Conservation (phyloP, 768 basidiomycete species). For the Auricularia auricula-judae region DNA sequence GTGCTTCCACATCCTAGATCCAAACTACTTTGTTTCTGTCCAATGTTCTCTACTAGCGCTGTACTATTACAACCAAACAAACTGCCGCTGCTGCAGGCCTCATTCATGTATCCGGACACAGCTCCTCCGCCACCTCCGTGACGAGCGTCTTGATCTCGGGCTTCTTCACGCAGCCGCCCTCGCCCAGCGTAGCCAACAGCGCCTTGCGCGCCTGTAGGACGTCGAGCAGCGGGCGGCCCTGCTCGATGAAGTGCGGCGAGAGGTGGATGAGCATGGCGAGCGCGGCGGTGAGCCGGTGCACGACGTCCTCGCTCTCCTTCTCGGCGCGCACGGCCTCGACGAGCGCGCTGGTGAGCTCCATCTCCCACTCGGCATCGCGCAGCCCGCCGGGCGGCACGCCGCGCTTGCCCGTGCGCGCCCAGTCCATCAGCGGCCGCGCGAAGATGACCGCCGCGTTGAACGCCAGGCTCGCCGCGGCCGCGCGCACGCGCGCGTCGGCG, state of each 20-base stretch:
- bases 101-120: not conserved
- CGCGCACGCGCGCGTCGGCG: conserved; percentile 54
- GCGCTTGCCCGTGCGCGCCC: conserved; percentile 18
- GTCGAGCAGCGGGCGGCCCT: conserved; percentile 49
- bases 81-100: not conserved
- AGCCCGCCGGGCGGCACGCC: conserved; percentile 23
- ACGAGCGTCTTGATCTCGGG: conserved; percentile 56
- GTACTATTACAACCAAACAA: not conserved
- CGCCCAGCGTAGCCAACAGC: conserved; percentile 45
- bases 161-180: conserved; percentile 48
- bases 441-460: conserved; percentile 63
- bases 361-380: conserved; percentile 70
- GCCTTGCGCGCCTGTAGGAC: conserved; percentile 52
- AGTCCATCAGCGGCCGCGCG: conserved; percentile 49
- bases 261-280: conserved; percentile 66
- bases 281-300: conserved; percentile 73
- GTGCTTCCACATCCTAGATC: conserved; percentile 34
- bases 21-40: conserved; percentile 1
- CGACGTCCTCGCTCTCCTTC: conserved; percentile 66
- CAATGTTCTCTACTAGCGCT: not conserved
- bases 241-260: conserved; percentile 53
- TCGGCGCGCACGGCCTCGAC: conserved; percentile 69
- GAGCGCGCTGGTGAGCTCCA: conserved; percentile 76
- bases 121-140: conserved; percentile 42
- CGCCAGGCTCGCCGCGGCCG: conserved; percentile 70